phyloP scores from a whole-genome alignment of 1,284 basidiomycete genomes.

The Rhodotorula mucilaginosa region DNA sequence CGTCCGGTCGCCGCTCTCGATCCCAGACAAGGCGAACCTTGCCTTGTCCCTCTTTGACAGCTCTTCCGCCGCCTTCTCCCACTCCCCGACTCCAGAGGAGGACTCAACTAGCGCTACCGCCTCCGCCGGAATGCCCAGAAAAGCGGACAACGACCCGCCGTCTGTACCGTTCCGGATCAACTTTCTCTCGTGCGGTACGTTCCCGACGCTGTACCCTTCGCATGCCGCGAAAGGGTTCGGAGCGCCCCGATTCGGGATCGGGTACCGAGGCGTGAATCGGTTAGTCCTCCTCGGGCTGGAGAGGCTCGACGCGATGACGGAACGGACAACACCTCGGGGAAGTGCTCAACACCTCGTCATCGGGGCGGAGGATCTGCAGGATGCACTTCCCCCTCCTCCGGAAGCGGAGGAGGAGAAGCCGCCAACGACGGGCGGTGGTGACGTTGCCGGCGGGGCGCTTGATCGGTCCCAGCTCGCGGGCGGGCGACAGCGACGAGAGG shows the following conservation, averaged over 20 bases:
- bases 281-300: conserved; percentile 11
- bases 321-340: no score
- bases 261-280: conserved; percentile 21
- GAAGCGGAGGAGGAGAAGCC: no score
- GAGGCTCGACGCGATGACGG: not conserved
- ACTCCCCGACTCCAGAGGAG: no score
- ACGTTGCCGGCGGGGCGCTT: not conserved
- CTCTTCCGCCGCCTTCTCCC: not conserved
- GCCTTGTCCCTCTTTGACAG: conserved; percentile 23
- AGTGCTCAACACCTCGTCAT: no score
- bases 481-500: not conserved
- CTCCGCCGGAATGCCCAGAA: no score
- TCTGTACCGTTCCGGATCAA: conserved; percentile 14
- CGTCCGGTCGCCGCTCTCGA: conserved; percentile 7
- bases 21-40: conserved; percentile 25
- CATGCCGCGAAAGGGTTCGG: conserved; percentile 20
- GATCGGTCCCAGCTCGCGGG: no score
- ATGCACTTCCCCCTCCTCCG: not conserved
- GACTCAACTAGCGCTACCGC: no score
- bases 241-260: not conserved
- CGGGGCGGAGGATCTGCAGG: no score
- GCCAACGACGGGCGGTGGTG: not conserved
- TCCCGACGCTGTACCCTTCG: conserved; percentile 19
- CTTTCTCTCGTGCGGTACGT: conserved; percentile 21
- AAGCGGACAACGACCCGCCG: not conserved